A percentile compares a stretch with the other conserved stretches of the same genome.
Evolutionary conservation across 345 rosid genomes (phyloP).

Genomic region (Acer saccharum): DNA sequence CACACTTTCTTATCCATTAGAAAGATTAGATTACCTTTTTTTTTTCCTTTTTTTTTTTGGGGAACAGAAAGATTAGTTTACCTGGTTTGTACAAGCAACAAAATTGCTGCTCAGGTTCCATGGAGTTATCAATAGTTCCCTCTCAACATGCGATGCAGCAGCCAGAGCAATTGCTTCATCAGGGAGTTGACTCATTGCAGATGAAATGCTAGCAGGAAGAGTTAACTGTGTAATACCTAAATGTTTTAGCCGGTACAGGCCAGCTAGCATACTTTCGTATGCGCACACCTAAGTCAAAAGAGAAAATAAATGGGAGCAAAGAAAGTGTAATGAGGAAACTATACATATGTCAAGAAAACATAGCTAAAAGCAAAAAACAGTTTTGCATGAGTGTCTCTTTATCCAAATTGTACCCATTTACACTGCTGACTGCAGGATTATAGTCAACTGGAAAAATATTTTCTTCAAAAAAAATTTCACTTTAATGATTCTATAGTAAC

Average conservation of each 20-base stretch:
- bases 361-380: neutral
- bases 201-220: conserved; percentile 71
- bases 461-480: neutral
- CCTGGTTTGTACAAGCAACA: conserved; percentile 96
- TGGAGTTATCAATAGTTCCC: conserved; percentile 95
- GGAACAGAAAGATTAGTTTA: conserved; percentile 25
- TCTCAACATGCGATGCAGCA: conserved; percentile 95
- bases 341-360: neutral
- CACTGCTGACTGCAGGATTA: neutral
- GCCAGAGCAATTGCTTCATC: conserved; percentile 95
- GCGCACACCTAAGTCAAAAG: conserved; percentile 73
- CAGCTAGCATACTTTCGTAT: conserved; percentile 98
- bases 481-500: too few relatives aligned
- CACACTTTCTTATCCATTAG: conserved; percentile 8
- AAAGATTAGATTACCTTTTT: conserved; percentile 17
- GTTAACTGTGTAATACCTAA: conserved; percentile 83
- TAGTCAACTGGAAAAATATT: neutral
- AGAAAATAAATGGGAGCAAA: neutral
- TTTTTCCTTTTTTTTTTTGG: neutral
- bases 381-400: too few relatives aligned
- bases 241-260: conserved; percentile 86
- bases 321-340: neutral
- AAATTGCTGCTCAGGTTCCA: conserved; percentile 96
- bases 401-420: neutral
- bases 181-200: conserved; percentile 92